Evolutionary conservation across 148 eudicot species (phyloP).

Genomic region (Tetragonia tetragonoides): DNA sequence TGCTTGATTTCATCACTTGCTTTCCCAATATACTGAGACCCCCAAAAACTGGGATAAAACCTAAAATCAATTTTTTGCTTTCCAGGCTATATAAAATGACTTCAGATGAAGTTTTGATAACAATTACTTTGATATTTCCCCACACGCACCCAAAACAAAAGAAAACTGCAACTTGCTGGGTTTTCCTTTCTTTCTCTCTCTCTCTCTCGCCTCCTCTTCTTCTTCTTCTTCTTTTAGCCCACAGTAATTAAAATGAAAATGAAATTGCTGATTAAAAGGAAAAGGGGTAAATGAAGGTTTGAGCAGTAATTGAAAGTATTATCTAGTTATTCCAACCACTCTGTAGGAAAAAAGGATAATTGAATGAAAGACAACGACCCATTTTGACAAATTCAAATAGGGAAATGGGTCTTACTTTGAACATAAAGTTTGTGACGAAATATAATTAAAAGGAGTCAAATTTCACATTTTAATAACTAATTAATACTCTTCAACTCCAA

Average conservation of each 20-base stretch:
- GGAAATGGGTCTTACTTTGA: constrained; percentile 17
- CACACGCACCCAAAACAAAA: not conserved
- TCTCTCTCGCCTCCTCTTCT: not conserved
- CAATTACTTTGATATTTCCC: not conserved
- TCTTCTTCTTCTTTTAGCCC: not conserved
- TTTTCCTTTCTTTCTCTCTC: not conserved
- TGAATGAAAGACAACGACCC: not conserved
- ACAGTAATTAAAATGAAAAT: not conserved
- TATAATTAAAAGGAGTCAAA: not conserved
- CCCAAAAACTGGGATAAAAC: not conserved
- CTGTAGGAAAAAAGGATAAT: not conserved
- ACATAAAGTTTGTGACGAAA: not conserved
- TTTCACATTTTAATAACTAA: too few relatives aligned
- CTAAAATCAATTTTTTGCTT: not conserved
- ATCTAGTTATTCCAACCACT: constrained; percentile 12
- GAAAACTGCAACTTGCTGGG: not conserved
- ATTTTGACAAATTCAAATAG: not conserved
- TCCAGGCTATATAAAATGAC: not conserved
- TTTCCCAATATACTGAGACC: not conserved
- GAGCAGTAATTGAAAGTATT: not conserved
- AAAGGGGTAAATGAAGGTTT: not conserved
- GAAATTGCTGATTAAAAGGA: too few relatives aligned
- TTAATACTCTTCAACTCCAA: not conserved
- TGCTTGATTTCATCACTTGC: constrained; percentile 22
- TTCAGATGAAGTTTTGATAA: not conserved